A percentile compares a stretch with the other conserved stretches of the same genome.
These are phyloP conservation scores for Globisporangium splendens DNA, from an alignment of 352 stramenopile genomes.

Conservation along the genomic window DNA sequence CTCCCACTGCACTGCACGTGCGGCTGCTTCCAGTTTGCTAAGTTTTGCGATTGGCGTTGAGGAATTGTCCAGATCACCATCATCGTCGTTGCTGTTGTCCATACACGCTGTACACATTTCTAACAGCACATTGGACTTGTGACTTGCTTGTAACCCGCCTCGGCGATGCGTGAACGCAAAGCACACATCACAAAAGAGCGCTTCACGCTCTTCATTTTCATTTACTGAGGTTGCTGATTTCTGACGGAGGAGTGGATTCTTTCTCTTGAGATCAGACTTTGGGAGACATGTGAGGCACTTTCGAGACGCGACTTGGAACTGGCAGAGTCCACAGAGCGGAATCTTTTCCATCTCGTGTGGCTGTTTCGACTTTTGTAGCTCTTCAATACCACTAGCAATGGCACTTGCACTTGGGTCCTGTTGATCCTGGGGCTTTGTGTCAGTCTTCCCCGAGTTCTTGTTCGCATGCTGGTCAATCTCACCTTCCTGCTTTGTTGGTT, in stretches of 20 bases:
- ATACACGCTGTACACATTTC: constrained; percentile 44
- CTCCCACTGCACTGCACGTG: constrained; percentile 44
- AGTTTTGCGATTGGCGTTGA: neutral
- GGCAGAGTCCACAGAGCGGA: constrained; percentile 47
- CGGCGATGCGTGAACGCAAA: constrained; percentile 53
- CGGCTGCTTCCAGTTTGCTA: constrained; percentile 2
- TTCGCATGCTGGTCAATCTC: neutral
- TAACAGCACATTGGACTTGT: constrained; percentile 35
- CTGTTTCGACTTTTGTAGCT: neutral
- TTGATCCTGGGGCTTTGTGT: too few species aligned
- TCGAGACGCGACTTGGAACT: constrained; percentile 59
- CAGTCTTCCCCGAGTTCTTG: too few species aligned
- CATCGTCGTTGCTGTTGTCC: constrained; percentile 14
- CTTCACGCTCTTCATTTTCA: constrained; percentile 17
- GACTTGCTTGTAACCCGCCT: constrained; percentile 30
- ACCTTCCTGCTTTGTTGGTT: neutral
- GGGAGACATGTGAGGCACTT: constrained; percentile 36
- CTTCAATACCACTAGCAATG: too few species aligned
- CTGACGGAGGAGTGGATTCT: neutral
- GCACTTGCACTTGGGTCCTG: too few species aligned
- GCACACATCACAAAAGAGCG: constrained; percentile 62
- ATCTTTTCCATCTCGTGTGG: constrained; percentile 40
- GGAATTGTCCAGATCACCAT: neutral
- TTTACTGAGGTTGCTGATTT: neutral
- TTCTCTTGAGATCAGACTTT: constrained; percentile 13